Base-by-base conservation (phyloP, 306 rosid species). In the Pyrus communis region DNA sequence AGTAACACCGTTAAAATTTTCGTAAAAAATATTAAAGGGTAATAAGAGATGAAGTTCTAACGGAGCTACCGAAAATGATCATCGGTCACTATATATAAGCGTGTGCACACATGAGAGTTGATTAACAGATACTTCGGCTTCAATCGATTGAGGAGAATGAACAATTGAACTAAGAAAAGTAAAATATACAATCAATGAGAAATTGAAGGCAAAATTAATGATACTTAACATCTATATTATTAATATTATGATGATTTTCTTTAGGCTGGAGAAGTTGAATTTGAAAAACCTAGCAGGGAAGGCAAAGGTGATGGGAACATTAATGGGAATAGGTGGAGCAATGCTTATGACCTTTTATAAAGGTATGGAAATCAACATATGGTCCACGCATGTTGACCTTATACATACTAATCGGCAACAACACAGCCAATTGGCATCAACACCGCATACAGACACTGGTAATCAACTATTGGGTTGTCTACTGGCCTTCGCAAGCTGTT, bases 261-360 rank as follows among this genome's bases (percentile, higher is more conserved):
- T n/a, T 74, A 90, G 96, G 75, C 45, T 88, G 57, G 96, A 91
- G 76, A 84, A 21, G 60, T 17, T 87, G 70, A 83, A 87, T 22
- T 46, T 84, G 23, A 70, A 81, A 61, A 83, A 75, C 60, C 64
- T 71, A 35, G 59, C 79, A 5, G 97, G 97, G 64, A 84, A 80
- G 79, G 91, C 93, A 0, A 93, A 89, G 70, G 80, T 89, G 78
- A 8, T 79, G 25, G 97, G 96, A 75, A 76, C 97, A 4, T 9
- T 87, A 30, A 22, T 79, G 23, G 94, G 97, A 70, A 85, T 93
- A 33, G 90, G 91, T 61, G 97, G 96, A 73, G 94, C 97, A 46
- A 87, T 89, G 92, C 2, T 90, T 28, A 70, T 93, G 46, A 89
- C 92, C 0, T 82, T 90, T 69, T 64, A 86, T 78, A 87, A 79